These are phyloP conservation scores for Plasmodium chabaudi DNA, from an alignment of 169 alveolate genomes.

Conservation along the genomic window DNA sequence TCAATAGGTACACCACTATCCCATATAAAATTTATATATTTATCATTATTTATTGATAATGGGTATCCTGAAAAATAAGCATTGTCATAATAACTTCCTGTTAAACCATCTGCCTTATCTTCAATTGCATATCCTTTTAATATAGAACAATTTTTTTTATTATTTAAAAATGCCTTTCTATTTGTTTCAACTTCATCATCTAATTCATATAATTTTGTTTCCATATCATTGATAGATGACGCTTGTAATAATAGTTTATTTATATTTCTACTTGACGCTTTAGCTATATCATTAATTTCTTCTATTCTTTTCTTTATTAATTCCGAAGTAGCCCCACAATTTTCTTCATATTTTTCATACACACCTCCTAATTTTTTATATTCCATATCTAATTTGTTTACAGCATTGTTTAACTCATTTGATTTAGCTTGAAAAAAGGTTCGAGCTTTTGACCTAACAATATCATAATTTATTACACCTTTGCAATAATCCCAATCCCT, in stretches of 20 bases:
- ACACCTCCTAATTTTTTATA: constrained; percentile 50
- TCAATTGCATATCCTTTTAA: constrained; percentile 75
- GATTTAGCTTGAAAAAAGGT: constrained; percentile 64
- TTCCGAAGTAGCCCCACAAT: constrained; percentile 81
- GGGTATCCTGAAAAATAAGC: constrained; percentile 87
- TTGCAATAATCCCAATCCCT: constrained; percentile 93
- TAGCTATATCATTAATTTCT: constrained; percentile 81
- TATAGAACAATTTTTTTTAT: constrained; percentile 54
- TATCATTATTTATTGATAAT: constrained; percentile 81
- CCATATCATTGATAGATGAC: constrained; percentile 38
- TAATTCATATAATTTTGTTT: constrained; percentile 42
- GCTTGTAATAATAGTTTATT: constrained; percentile 49
- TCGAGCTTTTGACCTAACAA: constrained; percentile 86
- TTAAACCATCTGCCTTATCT: constrained; percentile 85
- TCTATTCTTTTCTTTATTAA: constrained; percentile 78
- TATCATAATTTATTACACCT: constrained; percentile 86
- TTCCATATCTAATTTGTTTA: constrained; percentile 43
- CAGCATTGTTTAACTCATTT: constrained; percentile 44
- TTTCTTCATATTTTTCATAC: constrained; percentile 66
- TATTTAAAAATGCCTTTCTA: constrained; percentile 44
- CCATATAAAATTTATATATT: constrained; percentile 80
- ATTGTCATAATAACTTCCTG: constrained; percentile 87
- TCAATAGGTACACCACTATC: constrained; percentile 85
- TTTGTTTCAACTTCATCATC: constrained; percentile 62
- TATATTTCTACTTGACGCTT: constrained; percentile 67